Conservation (phyloP, 1,139 yeast species). For the Blastobotrys buckinghamii region DNA sequence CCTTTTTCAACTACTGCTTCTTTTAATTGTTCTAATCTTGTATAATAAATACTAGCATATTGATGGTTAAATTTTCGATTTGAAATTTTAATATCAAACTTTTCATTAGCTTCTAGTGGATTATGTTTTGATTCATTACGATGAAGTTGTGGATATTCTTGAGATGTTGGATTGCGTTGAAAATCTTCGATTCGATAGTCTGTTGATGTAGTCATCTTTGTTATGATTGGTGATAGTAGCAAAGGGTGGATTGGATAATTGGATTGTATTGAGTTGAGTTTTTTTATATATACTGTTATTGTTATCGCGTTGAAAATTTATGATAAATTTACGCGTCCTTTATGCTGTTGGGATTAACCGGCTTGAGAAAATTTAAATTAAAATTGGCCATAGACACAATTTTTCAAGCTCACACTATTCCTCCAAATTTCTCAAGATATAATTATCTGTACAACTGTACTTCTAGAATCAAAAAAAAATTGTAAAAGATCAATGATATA, state of each 20-base stretch:
- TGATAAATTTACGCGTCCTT: neutral
- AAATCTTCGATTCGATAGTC: constrained; percentile 4
- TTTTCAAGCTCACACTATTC: too few species aligned
- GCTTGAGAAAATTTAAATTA: neutral
- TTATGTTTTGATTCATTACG: constrained; percentile 1
- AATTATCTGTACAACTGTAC: too few species aligned
- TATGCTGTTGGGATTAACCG: neutral
- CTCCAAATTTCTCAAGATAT: too few species aligned
- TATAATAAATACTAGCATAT: constrained; percentile 67
- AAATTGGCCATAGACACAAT: too few species aligned
- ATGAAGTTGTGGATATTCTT: neutral
- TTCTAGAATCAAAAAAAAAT: too few species aligned
- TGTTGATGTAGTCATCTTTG: constrained; percentile 9
- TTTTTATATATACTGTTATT: too few species aligned
- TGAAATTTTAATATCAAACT: neutral
- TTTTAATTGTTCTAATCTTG: constrained; percentile 51
- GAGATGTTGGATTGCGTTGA: constrained; percentile 1
- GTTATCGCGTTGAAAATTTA: neutral
- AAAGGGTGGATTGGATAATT: neutral
- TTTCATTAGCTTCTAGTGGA: constrained; percentile 4
- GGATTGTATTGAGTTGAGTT: too few species aligned
- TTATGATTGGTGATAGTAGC: neutral
- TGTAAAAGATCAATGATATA: too few species aligned
- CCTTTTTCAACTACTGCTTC: constrained; percentile 50
- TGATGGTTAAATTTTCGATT: constrained; percentile 60